phyloP scores from a whole-genome alignment of 495 filamentous ascomycete genomes.

The Talaromyces liani region DNA sequence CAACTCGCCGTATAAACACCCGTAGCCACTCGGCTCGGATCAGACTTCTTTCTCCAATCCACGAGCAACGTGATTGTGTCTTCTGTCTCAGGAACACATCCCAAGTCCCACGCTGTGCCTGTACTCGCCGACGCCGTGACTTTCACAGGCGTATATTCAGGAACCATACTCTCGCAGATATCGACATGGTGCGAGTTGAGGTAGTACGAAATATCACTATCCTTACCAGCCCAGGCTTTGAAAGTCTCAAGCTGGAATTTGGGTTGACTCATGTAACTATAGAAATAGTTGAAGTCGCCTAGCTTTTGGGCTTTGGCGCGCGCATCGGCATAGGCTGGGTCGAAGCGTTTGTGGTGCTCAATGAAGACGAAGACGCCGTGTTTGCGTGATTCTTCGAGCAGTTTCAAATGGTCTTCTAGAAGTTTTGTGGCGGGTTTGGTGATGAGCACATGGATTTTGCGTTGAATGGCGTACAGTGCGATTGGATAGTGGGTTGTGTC shows the following conservation, averaged over 20 bases:
- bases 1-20: slow-evolving; percentile 93
- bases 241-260: slow-evolving; percentile 92
- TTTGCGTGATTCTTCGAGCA: slow-evolving; percentile 64
- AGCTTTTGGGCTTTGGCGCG: slow-evolving; percentile 60
- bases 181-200: slow-evolving; percentile 92
- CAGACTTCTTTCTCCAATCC: slow-evolving; percentile 70
- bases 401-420: slow-evolving; percentile 66
- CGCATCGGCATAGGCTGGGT: slow-evolving; percentile 86
- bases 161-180: slow-evolving; percentile 83
- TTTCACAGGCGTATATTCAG: slow-evolving; percentile 66
- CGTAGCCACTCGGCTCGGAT: slow-evolving; percentile 62
- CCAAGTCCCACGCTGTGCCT: slow-evolving; percentile 64
- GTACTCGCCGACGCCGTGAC: slow-evolving; percentile 71
- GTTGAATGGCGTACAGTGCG: slow-evolving; percentile 84
- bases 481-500: slow-evolving; percentile 95
- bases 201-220: slow-evolving; percentile 91
- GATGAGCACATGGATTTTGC: slow-evolving; percentile 80
- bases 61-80: slow-evolving; percentile 89
- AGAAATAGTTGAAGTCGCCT: slow-evolving; percentile 97
- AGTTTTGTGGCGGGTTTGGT: slow-evolving; percentile 92
- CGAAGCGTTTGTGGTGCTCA: slow-evolving; percentile 95
- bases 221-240: slow-evolving; percentile 88
- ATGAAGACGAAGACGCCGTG: slow-evolving; percentile 84
- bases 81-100: slow-evolving; percentile 74
- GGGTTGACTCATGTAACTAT: slow-evolving; percentile 93